These are phyloP conservation scores for Trypanosoma conorhini DNA, from an alignment of 208 protist genomes.

Conservation along the genomic window DNA sequence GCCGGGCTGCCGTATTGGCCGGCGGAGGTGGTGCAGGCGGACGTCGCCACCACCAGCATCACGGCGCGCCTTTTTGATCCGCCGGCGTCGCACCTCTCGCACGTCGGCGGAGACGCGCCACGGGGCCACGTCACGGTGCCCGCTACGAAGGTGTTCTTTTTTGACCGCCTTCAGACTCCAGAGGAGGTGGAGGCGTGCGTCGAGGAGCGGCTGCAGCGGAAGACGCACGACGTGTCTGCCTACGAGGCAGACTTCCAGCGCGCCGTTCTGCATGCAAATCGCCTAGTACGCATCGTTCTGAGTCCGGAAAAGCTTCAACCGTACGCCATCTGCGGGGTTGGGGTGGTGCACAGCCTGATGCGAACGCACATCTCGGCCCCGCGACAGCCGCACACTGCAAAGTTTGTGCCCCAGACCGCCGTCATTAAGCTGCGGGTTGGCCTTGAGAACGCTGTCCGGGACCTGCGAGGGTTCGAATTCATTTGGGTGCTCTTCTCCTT, in stretches of 20 bases:
- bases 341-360: constrained; percentile 87
- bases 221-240: constrained; percentile 57
- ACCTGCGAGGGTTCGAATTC: constrained; percentile 84
- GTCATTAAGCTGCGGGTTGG: constrained; percentile 81
- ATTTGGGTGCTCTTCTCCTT: constrained; percentile 94
- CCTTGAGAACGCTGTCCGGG: constrained; percentile 82
- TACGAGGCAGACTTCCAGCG: constrained; percentile 77
- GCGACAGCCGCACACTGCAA: constrained; percentile 75
- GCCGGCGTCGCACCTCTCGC: constrained; percentile 34
- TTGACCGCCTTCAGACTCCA: constrained; percentile 73
- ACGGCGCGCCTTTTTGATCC: constrained; percentile 58
- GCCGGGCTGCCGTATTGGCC: constrained; percentile 84
- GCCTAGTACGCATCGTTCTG: constrained; percentile 65
- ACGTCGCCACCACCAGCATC: constrained; percentile 59
- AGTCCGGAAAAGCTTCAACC: constrained; percentile 71
- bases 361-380: constrained; percentile 79
- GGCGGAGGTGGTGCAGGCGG: constrained; percentile 68
- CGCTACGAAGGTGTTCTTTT: constrained; percentile 73
- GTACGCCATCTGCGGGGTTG: constrained; percentile 76
- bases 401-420: constrained; percentile 77
- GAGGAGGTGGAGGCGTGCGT: constrained; percentile 72
- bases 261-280: constrained; percentile 72
- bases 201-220: constrained; percentile 66
- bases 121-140: constrained; percentile 53
- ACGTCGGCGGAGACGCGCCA: background rate